phyloP scores from a whole-genome alignment of 129 eudicot species.

The Dittrichia graveolens region DNA sequence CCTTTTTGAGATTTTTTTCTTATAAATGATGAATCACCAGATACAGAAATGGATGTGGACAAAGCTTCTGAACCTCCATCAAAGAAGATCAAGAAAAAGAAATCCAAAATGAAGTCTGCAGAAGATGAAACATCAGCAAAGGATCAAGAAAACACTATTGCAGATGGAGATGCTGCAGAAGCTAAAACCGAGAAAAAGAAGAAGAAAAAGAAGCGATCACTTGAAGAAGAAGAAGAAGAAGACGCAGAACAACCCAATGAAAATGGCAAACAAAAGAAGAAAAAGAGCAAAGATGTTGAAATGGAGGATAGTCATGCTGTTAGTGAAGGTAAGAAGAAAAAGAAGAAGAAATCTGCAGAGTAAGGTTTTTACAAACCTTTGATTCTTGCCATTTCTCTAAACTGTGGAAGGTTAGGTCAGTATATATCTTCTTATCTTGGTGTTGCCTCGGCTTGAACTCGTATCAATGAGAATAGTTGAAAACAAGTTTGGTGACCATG shows the following conservation, averaged over 20 bases:
- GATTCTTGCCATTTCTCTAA: background rate
- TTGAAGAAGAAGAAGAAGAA: conserved; percentile 43
- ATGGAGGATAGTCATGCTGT: conserved; percentile 12
- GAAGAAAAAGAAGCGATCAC: conserved; percentile 71
- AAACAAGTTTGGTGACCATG: background rate
- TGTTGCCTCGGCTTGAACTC: background rate
- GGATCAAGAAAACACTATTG: conserved; percentile 42
- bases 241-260: conserved; percentile 6
- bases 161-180: conserved; percentile 47
- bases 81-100: conserved; percentile 86
- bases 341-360: background rate
- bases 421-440: background rate
- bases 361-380: background rate
- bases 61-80: conserved; percentile 38
- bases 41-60: conserved; percentile 60
- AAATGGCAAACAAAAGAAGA: conserved; percentile 55
- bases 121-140: conserved; percentile 39
- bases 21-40: conserved; percentile 20
- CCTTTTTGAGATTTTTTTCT: background rate
- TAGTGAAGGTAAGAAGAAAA: conserved; percentile 19
- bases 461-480: background rate
- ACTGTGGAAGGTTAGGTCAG: background rate
- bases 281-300: conserved; percentile 45
- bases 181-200: conserved; percentile 65
- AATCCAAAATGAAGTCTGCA: conserved; percentile 46